Evolutionary conservation across 352 stramenopile genomes (phyloP).

Genomic region (Phytopythium helicoides): DNA sequence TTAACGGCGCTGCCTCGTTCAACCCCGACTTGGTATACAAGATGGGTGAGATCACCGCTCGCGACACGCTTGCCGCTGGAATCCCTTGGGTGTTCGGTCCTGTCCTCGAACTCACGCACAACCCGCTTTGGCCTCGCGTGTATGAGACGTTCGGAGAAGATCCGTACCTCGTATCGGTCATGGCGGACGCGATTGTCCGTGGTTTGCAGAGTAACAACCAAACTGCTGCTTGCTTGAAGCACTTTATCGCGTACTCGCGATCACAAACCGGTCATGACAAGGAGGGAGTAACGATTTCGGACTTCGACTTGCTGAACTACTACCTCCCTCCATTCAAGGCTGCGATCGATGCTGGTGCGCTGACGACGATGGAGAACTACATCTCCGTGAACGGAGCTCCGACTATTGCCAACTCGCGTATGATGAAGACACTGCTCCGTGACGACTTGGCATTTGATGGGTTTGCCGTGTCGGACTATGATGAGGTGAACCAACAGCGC

Average conservation of each 20-base stretch:
- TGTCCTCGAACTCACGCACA: conserved; percentile 64
- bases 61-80: conserved; percentile 72
- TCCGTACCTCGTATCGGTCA: conserved; percentile 52
- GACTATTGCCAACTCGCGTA: conserved; percentile 61
- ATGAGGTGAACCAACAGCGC: conserved; percentile 78
- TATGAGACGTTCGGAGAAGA: conserved; percentile 93
- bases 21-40: conserved; percentile 56
- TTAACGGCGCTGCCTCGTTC: conserved; percentile 84
- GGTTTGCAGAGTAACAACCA: conserved; percentile 61
- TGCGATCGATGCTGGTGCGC: conserved; percentile 52
- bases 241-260: conserved; percentile 72
- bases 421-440: conserved; percentile 63
- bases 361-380: conserved; percentile 91
- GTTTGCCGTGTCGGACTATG: conserved; percentile 84
- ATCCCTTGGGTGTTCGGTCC: conserved; percentile 86
- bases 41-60: conserved; percentile 54
- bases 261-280: conserved; percentile 72
- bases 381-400: conserved; percentile 86
- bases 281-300: conserved; percentile 41
- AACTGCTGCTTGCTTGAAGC: conserved; percentile 76
- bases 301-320: conserved; percentile 65
- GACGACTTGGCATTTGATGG: conserved; percentile 70
- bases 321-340: conserved; percentile 69
- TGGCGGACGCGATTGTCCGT: conserved; percentile 52
- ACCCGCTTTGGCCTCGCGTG: conserved; percentile 77